These are phyloP conservation scores for Pachyrhizus erosus DNA, from an alignment of 306 rosid genomes.

Conservation along the genomic window DNA sequence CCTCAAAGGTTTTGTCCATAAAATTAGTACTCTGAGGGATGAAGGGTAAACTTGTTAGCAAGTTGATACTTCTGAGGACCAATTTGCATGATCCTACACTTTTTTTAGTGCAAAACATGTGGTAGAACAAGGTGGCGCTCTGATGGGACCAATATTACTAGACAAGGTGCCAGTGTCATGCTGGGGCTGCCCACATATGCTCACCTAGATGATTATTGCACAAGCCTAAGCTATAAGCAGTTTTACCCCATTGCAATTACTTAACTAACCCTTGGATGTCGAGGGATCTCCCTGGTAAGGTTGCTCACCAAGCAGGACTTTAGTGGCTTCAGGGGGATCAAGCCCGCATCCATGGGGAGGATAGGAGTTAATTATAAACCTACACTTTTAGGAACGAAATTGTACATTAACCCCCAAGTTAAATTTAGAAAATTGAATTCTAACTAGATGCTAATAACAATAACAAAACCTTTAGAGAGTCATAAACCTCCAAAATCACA, in stretches of 20 bases:
- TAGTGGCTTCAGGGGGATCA: not conserved
- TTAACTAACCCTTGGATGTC: not conserved
- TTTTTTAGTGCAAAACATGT: not conserved
- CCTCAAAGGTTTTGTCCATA: not conserved
- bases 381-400: not conserved
- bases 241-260: not conserved
- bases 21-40: not conserved
- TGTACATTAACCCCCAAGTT: not conserved
- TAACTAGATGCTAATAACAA: not conserved
- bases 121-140: not conserved
- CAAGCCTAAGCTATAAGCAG: not conserved
- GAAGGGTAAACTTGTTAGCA: not conserved
- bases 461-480: not conserved
- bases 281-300: no score
- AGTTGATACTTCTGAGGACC: not conserved
- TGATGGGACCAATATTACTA: not conserved
- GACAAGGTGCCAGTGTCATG: not conserved
- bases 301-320: not conserved
- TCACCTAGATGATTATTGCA: not conserved
- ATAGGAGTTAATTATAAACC: not conserved
- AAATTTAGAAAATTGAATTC: not conserved
- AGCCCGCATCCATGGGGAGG: not conserved
- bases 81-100: not conserved
- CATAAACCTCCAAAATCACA: constrained; percentile 37
- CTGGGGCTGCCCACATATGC: not conserved